Conservation (phyloP, 2,329 filamentous ascomycete species). For the Dryadomyces quercivorus region DNA sequence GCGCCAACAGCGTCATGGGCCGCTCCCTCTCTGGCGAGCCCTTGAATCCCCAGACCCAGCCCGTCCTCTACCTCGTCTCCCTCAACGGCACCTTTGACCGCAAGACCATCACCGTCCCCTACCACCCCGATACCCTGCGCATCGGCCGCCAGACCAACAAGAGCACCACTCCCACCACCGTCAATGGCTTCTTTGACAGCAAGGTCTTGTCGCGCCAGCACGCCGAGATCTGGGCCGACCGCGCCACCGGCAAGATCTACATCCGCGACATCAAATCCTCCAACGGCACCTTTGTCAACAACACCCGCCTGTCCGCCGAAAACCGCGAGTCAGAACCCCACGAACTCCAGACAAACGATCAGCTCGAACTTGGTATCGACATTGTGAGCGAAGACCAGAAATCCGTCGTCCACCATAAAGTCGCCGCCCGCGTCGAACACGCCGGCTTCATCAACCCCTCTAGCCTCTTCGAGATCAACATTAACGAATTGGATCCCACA, state of each 20-base stretch:
- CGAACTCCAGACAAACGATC: slow-evolving; percentile 81
- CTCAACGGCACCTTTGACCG: slow-evolving; percentile 95
- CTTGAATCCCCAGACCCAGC: slow-evolving; percentile 43
- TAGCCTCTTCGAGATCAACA: slow-evolving; percentile 78
- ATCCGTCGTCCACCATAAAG: slow-evolving; percentile 96
- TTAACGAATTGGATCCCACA: slow-evolving; percentile 79
- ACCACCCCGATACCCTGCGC: slow-evolving; percentile 81
- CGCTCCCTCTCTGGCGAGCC: slow-evolving; percentile 49
- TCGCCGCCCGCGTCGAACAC: slow-evolving; percentile 92
- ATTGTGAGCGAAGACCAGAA: slow-evolving; percentile 99
- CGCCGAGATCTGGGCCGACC: slow-evolving; percentile 85
- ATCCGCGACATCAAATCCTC: slow-evolving; percentile 97
- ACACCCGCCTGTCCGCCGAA: slow-evolving; percentile 76
- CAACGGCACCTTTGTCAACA: slow-evolving; percentile 97
- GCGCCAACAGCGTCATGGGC: slow-evolving; percentile 33
- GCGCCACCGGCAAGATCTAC: slow-evolving; percentile 70
- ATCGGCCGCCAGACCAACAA: slow-evolving; percentile 96
- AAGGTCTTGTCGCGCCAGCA: slow-evolving; percentile 95
- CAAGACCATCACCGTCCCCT: slow-evolving; percentile 91
- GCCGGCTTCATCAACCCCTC: slow-evolving; percentile 69
- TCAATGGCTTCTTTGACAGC: slow-evolving; percentile 95
- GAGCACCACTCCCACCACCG: slow-evolving; percentile 80
- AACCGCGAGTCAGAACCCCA: slow-evolving; percentile 95
- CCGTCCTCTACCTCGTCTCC: slow-evolving; percentile 74
- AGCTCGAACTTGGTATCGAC: slow-evolving; percentile 90